Evolutionary conservation across 257 asterid species (phyloP), one percentile per base, ranked within the genome.

Genomic region (Capsicum rhomboideum): DNA sequence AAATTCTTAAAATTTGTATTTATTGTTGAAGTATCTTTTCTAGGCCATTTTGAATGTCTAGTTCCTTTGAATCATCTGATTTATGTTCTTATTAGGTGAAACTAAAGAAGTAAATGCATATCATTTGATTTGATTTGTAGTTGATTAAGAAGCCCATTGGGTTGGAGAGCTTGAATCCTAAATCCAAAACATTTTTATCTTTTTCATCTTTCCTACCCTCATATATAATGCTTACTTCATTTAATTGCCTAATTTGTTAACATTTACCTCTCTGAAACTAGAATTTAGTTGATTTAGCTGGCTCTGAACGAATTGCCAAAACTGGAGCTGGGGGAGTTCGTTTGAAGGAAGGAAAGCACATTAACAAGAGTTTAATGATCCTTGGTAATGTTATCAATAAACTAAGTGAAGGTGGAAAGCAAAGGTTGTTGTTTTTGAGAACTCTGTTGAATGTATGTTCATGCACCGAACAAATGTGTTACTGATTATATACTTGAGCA

Each of bases 291-390:
- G 99, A 97, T 91, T 89, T 97, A 86, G 99, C 99, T 79, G 99
- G 99, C 49, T 97, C 99, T 61, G 99, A 97, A 88, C 89, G 99
- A 84, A 88, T 95, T 85, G 98, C 99, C 69, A 97, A 97, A 90
- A 96, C 98, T 61, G 98, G 98, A 86, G 98, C 98, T 83, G 99
- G 93, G 50, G 99, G 99, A 79, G 99, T 93, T 89, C 98, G 99
- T 52, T 85, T 97, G 85, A 95, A 93, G 90, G 99, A 97, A 89
- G 99, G 99, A 91, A 97, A 95, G 82, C 97, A 95, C 93, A 97
- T 97, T 61, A 95, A 97, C 92, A 97, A 93, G 94, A 97, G 99
- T 87, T 92, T 97, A 89, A 93, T 95, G 99, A 87, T 92, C 90
- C 99, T 97, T 85, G 99, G 98, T 80, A 97, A 95, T 83, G 99